Conservation (phyloP, 1,139 yeast genomes). For the Arxiozyma heterogenica region DNA sequence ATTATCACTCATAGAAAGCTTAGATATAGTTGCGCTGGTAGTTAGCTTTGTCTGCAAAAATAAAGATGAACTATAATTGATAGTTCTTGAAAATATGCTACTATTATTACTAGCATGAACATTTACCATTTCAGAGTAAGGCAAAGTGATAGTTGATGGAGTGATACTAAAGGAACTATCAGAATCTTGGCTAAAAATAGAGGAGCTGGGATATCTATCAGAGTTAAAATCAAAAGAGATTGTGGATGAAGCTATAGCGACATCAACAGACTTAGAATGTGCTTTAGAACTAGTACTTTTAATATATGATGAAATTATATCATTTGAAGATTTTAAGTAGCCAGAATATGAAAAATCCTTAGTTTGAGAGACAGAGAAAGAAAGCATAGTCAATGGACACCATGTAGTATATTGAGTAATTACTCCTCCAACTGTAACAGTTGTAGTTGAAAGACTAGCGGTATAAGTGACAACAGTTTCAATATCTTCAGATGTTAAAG, state of each 20-base stretch:
- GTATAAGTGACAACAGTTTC: constrained; percentile 3
- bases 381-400: constrained; percentile 33
- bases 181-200: background rate
- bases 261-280: background rate
- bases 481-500: background rate
- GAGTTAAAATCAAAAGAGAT: background rate
- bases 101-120: background rate
- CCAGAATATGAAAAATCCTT: background rate
- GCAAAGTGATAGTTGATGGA: background rate
- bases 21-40: background rate
- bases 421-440: constrained; percentile 37
- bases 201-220: background rate
- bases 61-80: background rate
- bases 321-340: background rate
- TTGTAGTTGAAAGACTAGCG: constrained; percentile 28
- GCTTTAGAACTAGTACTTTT: background rate
- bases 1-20: background rate
- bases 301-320: background rate
- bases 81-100: background rate
- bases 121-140: background rate
- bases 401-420: constrained; percentile 42
- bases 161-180: background rate
- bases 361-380: background rate
- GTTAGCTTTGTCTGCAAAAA: background rate
- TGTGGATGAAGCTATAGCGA: background rate